Conservation (phyloP, 2,329 filamentous ascomycete species). For the Phaeosphaeriaceae sp. region DNA sequence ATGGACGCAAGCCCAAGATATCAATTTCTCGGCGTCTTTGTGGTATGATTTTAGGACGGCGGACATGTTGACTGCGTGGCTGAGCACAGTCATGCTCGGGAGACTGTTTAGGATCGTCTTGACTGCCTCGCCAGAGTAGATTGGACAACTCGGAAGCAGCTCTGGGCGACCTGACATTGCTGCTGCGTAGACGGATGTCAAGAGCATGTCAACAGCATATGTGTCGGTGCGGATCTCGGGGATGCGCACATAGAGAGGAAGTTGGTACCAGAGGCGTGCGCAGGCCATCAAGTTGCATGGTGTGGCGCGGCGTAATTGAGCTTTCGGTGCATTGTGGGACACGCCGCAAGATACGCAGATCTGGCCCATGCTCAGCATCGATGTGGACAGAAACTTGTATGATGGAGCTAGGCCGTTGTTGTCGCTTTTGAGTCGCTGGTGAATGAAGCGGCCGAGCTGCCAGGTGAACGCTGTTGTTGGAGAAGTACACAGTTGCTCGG, state of each 20-base stretch:
- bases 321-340: constrained; percentile 15
- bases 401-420: constrained; percentile 20
- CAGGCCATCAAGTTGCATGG: constrained; percentile 30
- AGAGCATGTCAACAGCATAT: constrained; percentile 38
- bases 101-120: constrained; percentile 34
- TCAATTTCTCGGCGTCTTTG: constrained; percentile 31
- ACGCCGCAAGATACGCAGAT: constrained; percentile 36
- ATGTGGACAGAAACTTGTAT: constrained; percentile 18
- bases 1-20: constrained; percentile 40
- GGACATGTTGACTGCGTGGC: constrained; percentile 24
- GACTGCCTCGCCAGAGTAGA: constrained; percentile 15
- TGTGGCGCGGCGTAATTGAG: constrained; percentile 30
- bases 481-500: constrained; percentile 26
- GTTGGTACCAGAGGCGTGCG: constrained; percentile 28
- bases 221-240: constrained; percentile 40
- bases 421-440: constrained; percentile 16
- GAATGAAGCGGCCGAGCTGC: constrained; percentile 33
- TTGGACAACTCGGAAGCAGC: constrained; percentile 40
- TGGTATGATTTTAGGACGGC: constrained; percentile 19
- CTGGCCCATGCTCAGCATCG: constrained; percentile 17
- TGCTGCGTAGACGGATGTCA: constrained; percentile 36
- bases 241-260: constrained; percentile 37
- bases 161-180: constrained; percentile 24
- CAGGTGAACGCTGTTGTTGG: constrained; percentile 26
- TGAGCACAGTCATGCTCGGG: constrained; percentile 30